These are phyloP conservation scores for Linum tenue DNA, from an alignment of 345 rosid genomes.

Conservation along the genomic window DNA sequence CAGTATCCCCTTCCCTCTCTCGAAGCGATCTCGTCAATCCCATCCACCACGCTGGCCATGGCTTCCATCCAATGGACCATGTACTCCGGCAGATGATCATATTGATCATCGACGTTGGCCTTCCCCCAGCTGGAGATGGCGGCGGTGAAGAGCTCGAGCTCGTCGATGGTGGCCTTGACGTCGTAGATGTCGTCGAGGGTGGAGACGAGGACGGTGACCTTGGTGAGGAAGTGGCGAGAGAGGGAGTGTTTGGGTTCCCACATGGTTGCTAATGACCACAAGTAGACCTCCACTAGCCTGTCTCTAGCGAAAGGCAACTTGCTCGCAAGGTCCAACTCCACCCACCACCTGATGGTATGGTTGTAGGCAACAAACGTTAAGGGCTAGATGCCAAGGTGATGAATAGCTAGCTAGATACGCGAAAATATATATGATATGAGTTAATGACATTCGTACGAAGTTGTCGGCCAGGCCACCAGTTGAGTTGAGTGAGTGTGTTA, in stretches of 20 bases:
- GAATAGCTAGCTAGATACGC: no score
- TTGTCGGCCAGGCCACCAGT: no score
- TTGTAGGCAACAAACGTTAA: no score
- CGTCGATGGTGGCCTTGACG: conserved; percentile 25
- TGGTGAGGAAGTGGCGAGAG: conserved; percentile 14
- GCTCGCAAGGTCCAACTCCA: not conserved
- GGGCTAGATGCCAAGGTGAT: no score
- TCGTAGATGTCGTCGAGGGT: conserved; percentile 17
- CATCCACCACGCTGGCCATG: conserved; percentile 18
- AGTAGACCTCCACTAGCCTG: conserved; percentile 18
- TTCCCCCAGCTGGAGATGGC: conserved; percentile 30
- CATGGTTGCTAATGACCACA: not conserved
- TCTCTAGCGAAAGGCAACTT: conserved; percentile 10
- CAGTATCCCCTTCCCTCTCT: conserved; percentile 13
- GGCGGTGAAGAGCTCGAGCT: conserved; percentile 16
- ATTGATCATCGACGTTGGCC: conserved; percentile 1
- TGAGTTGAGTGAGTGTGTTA: no score
- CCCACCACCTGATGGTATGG: conserved; percentile 11
- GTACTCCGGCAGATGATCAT: conserved; percentile 24
- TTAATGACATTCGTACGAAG: no score
- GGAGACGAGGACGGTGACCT: conserved; percentile 12
- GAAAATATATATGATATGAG: no score
- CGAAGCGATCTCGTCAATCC: conserved; percentile 18
- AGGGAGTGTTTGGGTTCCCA: not conserved
- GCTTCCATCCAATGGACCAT: conserved; percentile 21